Evolutionary conservation across 805 yeast species (phyloP).

Genomic region (Cyberlindnera veronae): DNA sequence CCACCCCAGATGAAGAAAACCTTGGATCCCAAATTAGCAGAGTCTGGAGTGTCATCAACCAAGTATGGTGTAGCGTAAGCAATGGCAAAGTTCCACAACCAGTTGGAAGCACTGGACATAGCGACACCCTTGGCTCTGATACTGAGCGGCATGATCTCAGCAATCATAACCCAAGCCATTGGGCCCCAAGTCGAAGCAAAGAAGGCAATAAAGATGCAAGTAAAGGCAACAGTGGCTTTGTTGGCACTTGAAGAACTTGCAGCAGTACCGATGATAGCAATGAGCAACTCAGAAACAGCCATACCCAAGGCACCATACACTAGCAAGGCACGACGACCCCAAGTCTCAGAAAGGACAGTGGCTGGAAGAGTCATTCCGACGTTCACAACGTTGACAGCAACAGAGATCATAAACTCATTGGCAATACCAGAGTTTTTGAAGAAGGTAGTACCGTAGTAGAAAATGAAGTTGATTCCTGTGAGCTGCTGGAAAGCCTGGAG

Average conservation of each 20-base stretch:
- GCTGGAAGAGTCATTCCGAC: conserved; percentile 51
- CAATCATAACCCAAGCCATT: conserved; percentile 62
- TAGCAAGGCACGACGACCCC: conserved; percentile 65
- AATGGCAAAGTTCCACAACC: conserved; percentile 73
- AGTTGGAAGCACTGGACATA: conserved; percentile 69
- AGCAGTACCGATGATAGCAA: conserved; percentile 45
- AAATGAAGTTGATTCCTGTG: conserved; percentile 68
- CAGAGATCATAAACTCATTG: conserved; percentile 43
- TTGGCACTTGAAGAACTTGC: conserved; percentile 33
- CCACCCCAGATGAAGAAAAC: conserved; percentile 47
- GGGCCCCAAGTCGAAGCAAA: conserved; percentile 88
- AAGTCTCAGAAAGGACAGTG: conserved; percentile 47
- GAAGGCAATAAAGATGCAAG: conserved; percentile 61
- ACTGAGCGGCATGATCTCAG: conserved; percentile 65
- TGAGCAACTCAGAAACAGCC: conserved; percentile 58
- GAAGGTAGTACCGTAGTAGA: conserved; percentile 65
- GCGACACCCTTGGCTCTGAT: conserved; percentile 72
- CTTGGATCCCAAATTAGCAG: conserved; percentile 58
- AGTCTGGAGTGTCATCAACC: conserved; percentile 59
- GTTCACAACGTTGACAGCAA: conserved; percentile 43
- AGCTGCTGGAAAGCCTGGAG: conserved; percentile 56
- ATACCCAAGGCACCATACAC: conserved; percentile 59
- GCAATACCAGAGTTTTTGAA: conserved; percentile 48
- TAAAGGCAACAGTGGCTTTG: conserved; percentile 47
- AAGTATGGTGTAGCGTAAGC: conserved; percentile 72